Percentiles rank a stretch among this genome's conserved stretches.
phyloP scores from a whole-genome alignment of 768 basidiomycete genomes.

The Kwoniella newhampshirensis region DNA sequence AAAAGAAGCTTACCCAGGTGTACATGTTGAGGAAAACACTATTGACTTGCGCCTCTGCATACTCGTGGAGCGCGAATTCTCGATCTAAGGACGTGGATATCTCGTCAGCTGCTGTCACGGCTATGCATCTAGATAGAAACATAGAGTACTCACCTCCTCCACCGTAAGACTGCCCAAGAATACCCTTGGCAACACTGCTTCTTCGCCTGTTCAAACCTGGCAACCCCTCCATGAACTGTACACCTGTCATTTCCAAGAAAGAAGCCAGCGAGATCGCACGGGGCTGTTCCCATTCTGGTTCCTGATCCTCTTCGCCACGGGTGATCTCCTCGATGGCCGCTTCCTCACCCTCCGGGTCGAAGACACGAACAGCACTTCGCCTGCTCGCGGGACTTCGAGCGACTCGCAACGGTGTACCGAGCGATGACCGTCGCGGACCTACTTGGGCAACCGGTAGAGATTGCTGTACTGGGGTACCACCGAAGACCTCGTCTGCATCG shows the following conservation, averaged over 20 bases:
- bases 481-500: conserved; percentile 22
- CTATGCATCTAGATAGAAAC: background rate
- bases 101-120: background rate
- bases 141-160: conserved; percentile 16
- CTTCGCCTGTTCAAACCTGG: conserved; percentile 43
- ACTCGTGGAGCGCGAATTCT: conserved; percentile 45
- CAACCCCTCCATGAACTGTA: conserved; percentile 51
- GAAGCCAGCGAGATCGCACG: conserved; percentile 41
- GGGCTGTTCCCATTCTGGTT: conserved; percentile 23
- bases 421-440: conserved; percentile 2
- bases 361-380: conserved; percentile 9
- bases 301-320: conserved; percentile 18
- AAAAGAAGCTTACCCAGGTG: conserved; percentile 41
- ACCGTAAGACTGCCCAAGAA: conserved; percentile 34
- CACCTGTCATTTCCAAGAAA: conserved; percentile 54
- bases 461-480: conserved; percentile 8
- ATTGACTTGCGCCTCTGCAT: conserved; percentile 44
- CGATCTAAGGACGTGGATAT: conserved; percentile 28
- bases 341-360: conserved; percentile 4
- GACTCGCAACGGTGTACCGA: conserved; percentile 18
- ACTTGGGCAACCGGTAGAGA: conserved; percentile 1
- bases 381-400: conserved; percentile 10
- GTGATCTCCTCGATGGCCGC: conserved; percentile 9
- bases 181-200: conserved; percentile 45
- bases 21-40: conserved; percentile 49